Evolutionary conservation across 495 filamentous ascomycete species (phyloP).

Genomic region (Aspergillus cristatus): DNA sequence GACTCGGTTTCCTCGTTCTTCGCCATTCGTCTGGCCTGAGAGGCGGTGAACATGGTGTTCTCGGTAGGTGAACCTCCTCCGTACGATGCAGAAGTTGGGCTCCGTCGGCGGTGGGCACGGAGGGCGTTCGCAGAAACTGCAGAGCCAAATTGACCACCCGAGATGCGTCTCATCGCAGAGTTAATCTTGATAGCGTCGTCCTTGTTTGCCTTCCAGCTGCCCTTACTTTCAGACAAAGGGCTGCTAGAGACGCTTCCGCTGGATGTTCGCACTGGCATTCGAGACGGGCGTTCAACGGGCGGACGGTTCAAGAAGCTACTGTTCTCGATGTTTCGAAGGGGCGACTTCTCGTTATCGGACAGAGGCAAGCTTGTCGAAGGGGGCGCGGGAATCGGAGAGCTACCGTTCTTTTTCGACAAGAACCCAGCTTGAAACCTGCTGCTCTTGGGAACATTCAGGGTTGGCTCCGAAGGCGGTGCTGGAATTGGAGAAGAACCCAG

Average conservation of each 20-base stretch:
- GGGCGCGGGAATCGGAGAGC: constrained; percentile 54
- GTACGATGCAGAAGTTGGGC: constrained; percentile 46
- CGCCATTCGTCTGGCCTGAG: constrained; percentile 62
- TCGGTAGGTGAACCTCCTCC: constrained; percentile 50
- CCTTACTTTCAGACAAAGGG: constrained; percentile 30
- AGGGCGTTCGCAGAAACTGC: constrained; percentile 26
- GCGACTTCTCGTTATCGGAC: constrained; percentile 53
- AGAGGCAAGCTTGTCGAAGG: constrained; percentile 50
- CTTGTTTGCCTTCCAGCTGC: constrained; percentile 41
- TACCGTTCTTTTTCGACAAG: constrained; percentile 61
- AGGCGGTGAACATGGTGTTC: constrained; percentile 55
- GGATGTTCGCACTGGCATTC: constrained; percentile 37
- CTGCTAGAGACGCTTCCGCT: constrained; percentile 38
- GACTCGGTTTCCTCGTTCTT: constrained; percentile 49
- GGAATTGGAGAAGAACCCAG: constrained; percentile 17
- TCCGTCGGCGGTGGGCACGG: constrained; percentile 50
- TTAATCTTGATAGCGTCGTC: constrained; percentile 52
- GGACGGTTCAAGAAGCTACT: constrained; percentile 50
- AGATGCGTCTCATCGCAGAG: constrained; percentile 53
- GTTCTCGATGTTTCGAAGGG: constrained; percentile 56
- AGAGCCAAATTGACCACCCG: constrained; percentile 23
- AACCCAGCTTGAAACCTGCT: constrained; percentile 88
- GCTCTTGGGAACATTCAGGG: constrained; percentile 41
- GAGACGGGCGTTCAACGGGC: constrained; percentile 39
- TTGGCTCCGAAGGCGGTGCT: constrained; percentile 18